Base-by-base conservation (phyloP, 2,329 filamentous ascomycete genomes). In the Trichoderma asperellum region DNA sequence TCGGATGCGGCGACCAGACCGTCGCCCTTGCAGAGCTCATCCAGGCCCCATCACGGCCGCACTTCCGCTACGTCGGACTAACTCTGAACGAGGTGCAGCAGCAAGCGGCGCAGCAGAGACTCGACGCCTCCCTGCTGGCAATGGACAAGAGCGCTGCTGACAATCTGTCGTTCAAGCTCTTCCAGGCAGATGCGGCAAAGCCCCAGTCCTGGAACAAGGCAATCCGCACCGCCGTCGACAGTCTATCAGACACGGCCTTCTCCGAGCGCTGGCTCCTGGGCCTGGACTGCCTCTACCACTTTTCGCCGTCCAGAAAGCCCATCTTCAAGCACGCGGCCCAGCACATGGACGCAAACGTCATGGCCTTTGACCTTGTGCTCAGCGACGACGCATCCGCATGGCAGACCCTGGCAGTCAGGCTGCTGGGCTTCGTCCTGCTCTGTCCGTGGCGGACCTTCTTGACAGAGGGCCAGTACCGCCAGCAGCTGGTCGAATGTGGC, bases 1-100 rank as follows among this genome's bases (percentile, higher is more conserved):
- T 88, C 70, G 87, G 87, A 11, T 89, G 87, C 71, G 87, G 87
- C 37, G 86, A 89, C 72, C 87, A 89, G 74, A 85, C 82, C 18
- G 61, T 64, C 2, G 61, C 61, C 5, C 49, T 64, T 18, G 61
- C 61, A 18, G 49, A 64, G 4, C 34, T 64, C 18, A 16, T 64
- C 73, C 77, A 29, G 64, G 63, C 2, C 63, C 71, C 40, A 75
- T 76, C 70, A 62, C 68, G 32, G 68, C 49, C 32, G 10, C 61
- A 73, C 14, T 80, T 84, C 68, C 77, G 77, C 37, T 88, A 88
- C 72, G 78, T 87, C 2, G 86, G 86, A 0, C 82, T 88, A 43
- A 88, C 86, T 0, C 74, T 87, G 4, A 81, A 86, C 57, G 73
- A 76, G 10, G 74, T 78, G 0, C 86, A 88, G 73, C 81, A 81